Evolutionary conservation across 2,329 filamentous ascomycete genomes (phyloP), one percentile per base, ranked within the genome.

Genomic region (Nigrograna mackinnonii): DNA sequence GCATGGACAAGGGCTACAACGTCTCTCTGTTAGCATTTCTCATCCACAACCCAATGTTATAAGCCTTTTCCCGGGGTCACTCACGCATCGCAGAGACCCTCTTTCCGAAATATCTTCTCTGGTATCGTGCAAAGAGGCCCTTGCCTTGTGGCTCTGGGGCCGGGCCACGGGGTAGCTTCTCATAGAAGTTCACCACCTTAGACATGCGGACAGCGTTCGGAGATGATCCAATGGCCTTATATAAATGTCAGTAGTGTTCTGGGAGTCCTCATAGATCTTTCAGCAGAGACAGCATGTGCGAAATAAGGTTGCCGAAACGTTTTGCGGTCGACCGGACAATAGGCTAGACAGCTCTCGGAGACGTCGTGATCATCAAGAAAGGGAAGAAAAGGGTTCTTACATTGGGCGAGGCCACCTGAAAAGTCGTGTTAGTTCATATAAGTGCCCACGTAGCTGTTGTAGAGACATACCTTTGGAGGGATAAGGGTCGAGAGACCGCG

Each of bases 131-230:
- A 65, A 96, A 76, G 49, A 95, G 78, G 62, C 94, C 92, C 67
- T 84, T 88, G 57, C 87, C 75, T 82, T 95, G 84, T 60, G 83
- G 73, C 73, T 90, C 85, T 64, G 94, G 91, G 66, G 91, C 91
- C 60, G 89, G 75, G 62, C 94, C 95, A 68, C 91, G 90, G 69
- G 95, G 94, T 47, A 99, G 90, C 76, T 92, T 95, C 80, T 95
- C 90, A 83, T 99, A 99, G 83, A 99, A 97, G 79, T 83, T 89
- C 74, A 97, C 92, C 62, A 99, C 91, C 66, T 91, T 89, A 74
- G 95, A 88, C 94, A 99, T 97, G 72, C 92, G 90, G 68, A 91
- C 83, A 69, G 94, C 94, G 84, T 97, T 92, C 70, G 91, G 89
- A 61, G 91, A 91, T 70, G 88, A 87, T 68, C 94, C 92, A 70